Evolutionary conservation across 306 rosid species (phyloP).

Genomic region (Cajanus cajan): DNA sequence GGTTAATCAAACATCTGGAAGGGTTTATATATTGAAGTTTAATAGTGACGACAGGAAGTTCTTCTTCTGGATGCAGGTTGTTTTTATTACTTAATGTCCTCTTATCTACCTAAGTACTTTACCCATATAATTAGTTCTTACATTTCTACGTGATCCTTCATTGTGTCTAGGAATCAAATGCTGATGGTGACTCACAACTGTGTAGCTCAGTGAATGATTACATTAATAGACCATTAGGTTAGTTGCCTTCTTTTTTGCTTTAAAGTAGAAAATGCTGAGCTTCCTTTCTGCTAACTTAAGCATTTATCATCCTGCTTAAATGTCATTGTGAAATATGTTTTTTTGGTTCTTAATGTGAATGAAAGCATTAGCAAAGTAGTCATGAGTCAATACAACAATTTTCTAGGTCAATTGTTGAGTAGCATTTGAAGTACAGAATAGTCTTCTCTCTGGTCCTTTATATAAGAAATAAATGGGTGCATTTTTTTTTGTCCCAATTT

Average conservation of each 20-base stretch:
- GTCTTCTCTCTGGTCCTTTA: too few relatives aligned
- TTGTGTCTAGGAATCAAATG: slow-evolving; percentile 68
- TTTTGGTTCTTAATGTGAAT: neutral
- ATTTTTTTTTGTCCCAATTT: too few relatives aligned
- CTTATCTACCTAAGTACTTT: neutral
- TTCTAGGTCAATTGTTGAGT: neutral
- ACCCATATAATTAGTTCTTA: neutral
- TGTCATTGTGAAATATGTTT: neutral
- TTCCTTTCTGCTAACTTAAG: neutral
- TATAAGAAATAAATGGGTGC: too few relatives aligned
- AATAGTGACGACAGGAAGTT: slow-evolving; percentile 78
- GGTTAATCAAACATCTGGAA: slow-evolving; percentile 91
- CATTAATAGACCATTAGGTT: slow-evolving; percentile 81
- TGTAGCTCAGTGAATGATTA: slow-evolving; percentile 73
- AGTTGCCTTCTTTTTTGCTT: slow-evolving; percentile 1
- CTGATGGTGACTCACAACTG: slow-evolving; percentile 66
- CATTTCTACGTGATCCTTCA: slow-evolving; percentile 11
- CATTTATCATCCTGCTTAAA: neutral
- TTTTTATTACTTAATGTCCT: slow-evolving; percentile 21
- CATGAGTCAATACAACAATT: neutral
- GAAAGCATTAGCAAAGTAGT: neutral
- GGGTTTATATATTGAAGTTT: slow-evolving; percentile 87
- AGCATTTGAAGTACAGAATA: neutral
- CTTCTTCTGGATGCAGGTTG: slow-evolving; percentile 96
- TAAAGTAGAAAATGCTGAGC: neutral